Conservation (phyloP, 208 protist species). For the Crithidia bombi region DNA sequence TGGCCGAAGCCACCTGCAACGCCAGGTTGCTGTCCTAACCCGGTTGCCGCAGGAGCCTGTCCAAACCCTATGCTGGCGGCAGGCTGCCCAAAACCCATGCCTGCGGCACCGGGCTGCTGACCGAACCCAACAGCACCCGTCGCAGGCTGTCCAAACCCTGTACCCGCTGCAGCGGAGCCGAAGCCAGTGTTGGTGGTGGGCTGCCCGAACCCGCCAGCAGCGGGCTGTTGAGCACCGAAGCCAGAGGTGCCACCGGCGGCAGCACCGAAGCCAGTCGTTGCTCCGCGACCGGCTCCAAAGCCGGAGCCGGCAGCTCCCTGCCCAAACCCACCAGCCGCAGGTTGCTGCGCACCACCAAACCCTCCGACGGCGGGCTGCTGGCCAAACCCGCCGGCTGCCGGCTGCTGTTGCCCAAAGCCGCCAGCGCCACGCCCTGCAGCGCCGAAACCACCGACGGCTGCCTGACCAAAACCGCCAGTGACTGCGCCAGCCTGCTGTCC, state of each 20-base stretch:
- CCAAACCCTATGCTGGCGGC: background rate
- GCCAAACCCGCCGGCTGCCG: background rate
- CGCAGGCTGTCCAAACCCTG: slow-evolving; percentile 27
- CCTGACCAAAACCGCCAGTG: slow-evolving; percentile 55
- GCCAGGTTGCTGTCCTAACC: slow-evolving; percentile 2
- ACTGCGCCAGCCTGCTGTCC: slow-evolving; percentile 34
- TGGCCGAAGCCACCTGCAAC: slow-evolving; percentile 1
- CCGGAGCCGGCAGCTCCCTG: slow-evolving; percentile 18
- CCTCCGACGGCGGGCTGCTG: no score
- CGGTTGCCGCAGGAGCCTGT: slow-evolving; percentile 13
- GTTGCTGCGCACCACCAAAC: no score
- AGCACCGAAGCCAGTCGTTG: slow-evolving; percentile 23
- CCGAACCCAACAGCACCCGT: slow-evolving; percentile 23
- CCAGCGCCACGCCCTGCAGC: slow-evolving; percentile 7
- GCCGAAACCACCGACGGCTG: slow-evolving; percentile 37
- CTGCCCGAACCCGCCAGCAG: slow-evolving; percentile 2
- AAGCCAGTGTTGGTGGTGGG: background rate
- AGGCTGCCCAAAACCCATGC: no score
- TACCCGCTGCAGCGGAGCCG: background rate
- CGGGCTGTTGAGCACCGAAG: slow-evolving; percentile 4
- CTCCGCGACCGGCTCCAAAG: slow-evolving; percentile 14
- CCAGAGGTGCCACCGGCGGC: slow-evolving; percentile 24
- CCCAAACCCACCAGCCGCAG: slow-evolving; percentile 29
- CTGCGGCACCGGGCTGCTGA: no score
- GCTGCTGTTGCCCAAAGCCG: slow-evolving; percentile 30